Evolutionary conservation across 2,329 filamentous ascomycete species (phyloP).

Genomic region (Epichloe coenophiala): DNA sequence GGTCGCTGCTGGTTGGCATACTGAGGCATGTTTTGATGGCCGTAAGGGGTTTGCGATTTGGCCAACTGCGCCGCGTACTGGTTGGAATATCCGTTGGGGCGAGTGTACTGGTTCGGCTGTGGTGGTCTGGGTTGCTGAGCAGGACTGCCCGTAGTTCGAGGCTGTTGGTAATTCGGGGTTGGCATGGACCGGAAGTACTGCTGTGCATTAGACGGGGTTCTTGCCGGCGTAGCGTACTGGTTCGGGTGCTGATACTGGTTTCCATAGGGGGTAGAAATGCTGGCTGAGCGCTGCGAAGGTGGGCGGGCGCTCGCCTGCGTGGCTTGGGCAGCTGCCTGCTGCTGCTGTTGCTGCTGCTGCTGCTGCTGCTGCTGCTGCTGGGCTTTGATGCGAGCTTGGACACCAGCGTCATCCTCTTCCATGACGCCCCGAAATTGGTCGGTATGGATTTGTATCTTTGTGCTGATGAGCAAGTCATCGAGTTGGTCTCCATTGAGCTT

Average conservation of each 20-base stretch:
- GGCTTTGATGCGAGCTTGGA: constrained; percentile 35
- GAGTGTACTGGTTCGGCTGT: constrained; percentile 35
- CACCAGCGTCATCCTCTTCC: constrained; percentile 64
- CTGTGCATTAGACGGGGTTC: constrained; percentile 29
- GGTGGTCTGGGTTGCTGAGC: constrained; percentile 20
- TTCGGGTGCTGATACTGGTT: constrained; percentile 28
- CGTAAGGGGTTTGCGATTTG: constrained; percentile 38
- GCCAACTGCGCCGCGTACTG: constrained; percentile 36
- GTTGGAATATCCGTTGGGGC: constrained; percentile 32
- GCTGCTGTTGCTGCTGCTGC: constrained; percentile 4
- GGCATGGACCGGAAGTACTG: constrained; percentile 30
- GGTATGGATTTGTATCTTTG: constrained; percentile 58
- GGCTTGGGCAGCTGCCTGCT: constrained; percentile 5
- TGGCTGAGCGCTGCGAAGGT: constrained; percentile 21
- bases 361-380: constrained; percentile 17
- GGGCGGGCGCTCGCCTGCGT: constrained; percentile 22
- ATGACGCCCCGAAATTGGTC: constrained; percentile 66
- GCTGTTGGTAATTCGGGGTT: constrained; percentile 30
- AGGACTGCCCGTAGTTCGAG: constrained; percentile 20
- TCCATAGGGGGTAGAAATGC: constrained; percentile 26
- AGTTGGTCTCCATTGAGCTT: constrained; percentile 77
- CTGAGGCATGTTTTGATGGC: constrained; percentile 35
- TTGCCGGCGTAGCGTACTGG: constrained; percentile 34
- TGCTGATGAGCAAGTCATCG: constrained; percentile 71
- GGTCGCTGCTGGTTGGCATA: constrained; percentile 33